Percentiles rank a stretch among this genome's conserved stretches.
Conservation (phyloP, 495 filamentous ascomycete species). For the Xylaria venustula region DNA sequence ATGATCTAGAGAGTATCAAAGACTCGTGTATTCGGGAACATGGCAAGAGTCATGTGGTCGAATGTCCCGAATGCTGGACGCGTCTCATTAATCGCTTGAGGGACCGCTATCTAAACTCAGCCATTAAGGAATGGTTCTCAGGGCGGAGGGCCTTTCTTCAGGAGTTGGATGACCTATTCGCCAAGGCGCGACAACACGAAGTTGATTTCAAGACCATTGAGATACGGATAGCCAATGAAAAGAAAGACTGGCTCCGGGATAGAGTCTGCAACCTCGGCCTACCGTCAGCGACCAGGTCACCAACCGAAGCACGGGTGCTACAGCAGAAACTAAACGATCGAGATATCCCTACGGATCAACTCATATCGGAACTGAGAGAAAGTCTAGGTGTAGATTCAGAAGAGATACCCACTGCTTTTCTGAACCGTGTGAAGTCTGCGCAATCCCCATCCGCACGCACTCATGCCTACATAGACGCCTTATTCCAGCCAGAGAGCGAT, state of each 20-base stretch:
- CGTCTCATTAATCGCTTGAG: conserved; percentile 36
- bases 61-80: conserved; percentile 39
- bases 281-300: conserved; percentile 23
- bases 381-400: conserved; percentile 22
- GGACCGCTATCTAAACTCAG: conserved; percentile 34
- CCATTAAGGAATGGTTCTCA: conserved; percentile 44
- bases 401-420: conserved; percentile 27
- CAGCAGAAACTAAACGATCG: conserved; percentile 27
- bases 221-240: conserved; percentile 40
- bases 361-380: conserved; percentile 26
- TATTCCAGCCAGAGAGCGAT: conserved; percentile 31
- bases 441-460: conserved; percentile 21
- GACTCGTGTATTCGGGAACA: conserved; percentile 27
- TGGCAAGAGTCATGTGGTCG: conserved; percentile 31
- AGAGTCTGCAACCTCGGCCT: conserved; percentile 31
- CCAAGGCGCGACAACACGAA: conserved; percentile 35
- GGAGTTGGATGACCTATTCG: conserved; percentile 39
- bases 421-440: conserved; percentile 21
- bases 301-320: conserved; percentile 21
- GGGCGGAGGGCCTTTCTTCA: conserved; percentile 36
- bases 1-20: conserved; percentile 25
- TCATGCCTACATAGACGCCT: conserved; percentile 33
- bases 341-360: conserved; percentile 22
- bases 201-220: conserved; percentile 38
- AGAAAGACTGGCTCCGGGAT: conserved; percentile 43